Evolutionary conservation across 768 basidiomycete genomes (phyloP), one percentile per base, ranked within the genome.

Genomic region (Amyloporia xantha): DNA sequence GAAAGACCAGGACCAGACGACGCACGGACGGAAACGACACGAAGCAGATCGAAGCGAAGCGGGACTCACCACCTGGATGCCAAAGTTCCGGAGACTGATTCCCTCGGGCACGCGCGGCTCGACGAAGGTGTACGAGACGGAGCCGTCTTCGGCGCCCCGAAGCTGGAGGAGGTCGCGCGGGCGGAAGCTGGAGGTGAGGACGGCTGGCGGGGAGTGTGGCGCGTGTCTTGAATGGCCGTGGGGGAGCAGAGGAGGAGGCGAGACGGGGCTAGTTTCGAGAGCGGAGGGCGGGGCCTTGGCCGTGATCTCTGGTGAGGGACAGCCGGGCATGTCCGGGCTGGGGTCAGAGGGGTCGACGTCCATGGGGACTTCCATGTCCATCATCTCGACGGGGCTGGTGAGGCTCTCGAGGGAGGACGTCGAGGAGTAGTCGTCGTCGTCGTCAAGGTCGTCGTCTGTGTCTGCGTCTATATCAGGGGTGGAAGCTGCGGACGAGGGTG

Each of bases 61-160:
- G 28, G 6, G 17, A 81, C 88, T 73, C 62, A 91, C 86, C 56
- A 86, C 79, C 65, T 94, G 92, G 51, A 91, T 86, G 24, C 88
- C 87, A 63, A 94, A 92, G 69, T 94, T 91, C 55, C 92, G 73
- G 59, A 90, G 68, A 51, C 81, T 85, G 50, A 90, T 89, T 15
- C 89, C 89, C 55, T 88, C 84, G 9, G 89, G 89, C 48, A 91
- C 84, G 47, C 72, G 72, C 12, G 77, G 75, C 36, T 84, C 82
- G 30, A 81, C 73, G 54, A 91, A 91, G n/a, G 52, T 53, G 41
- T 53, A 49, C 49, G 51, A 53, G 28, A 46, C 53, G 20, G 52
- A 27, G n/a, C 51, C 53, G 20, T 54, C 49, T n/a, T 48, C 50
- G 26, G 52, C 50, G 35, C 54, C 52, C 35, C 54, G 55, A 25